Evolutionary conservation across 331 rosid genomes (phyloP).

Genomic region (Telfairia occidentalis): DNA sequence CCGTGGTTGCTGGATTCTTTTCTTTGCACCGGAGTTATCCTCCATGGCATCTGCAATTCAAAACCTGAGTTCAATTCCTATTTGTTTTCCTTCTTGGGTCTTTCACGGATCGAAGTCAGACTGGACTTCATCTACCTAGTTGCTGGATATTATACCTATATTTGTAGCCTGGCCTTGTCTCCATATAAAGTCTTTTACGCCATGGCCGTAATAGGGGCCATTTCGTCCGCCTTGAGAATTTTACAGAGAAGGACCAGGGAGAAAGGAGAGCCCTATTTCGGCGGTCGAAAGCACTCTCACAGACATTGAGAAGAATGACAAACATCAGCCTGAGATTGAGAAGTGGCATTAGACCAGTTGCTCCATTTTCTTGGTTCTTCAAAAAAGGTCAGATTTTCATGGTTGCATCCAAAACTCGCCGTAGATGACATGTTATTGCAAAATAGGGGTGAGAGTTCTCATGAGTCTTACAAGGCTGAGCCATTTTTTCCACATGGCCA

Average conservation of each 20-base stretch:
- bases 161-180: conserved; percentile 64
- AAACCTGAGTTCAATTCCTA: conserved; percentile 55
- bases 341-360: not conserved
- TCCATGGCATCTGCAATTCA: conserved; percentile 62
- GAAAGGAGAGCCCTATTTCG: conserved; percentile 38
- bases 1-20: conserved; percentile 83
- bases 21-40: conserved; percentile 69
- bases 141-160: conserved; percentile 67
- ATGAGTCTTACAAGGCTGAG: conserved; percentile 5
- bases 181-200: conserved; percentile 56
- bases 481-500: conserved; percentile 3
- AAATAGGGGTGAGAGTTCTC: not conserved
- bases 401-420: not conserved
- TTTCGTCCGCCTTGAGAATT: conserved; percentile 41
- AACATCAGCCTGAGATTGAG: not conserved
- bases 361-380: not conserved
- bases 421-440: not conserved
- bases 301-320: conserved; percentile 33
- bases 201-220: conserved; percentile 57
- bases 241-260: conserved; percentile 37
- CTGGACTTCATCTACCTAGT: conserved; percentile 47
- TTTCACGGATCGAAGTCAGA: conserved; percentile 35
- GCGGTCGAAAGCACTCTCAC: conserved; percentile 67
- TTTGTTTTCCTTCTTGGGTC: conserved; percentile 32
- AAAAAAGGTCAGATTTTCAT: not conserved